These are phyloP conservation scores for Podospora bellae-mahoneyi DNA, from an alignment of 495 filamentous ascomycete species.

Conservation along the genomic window DNA sequence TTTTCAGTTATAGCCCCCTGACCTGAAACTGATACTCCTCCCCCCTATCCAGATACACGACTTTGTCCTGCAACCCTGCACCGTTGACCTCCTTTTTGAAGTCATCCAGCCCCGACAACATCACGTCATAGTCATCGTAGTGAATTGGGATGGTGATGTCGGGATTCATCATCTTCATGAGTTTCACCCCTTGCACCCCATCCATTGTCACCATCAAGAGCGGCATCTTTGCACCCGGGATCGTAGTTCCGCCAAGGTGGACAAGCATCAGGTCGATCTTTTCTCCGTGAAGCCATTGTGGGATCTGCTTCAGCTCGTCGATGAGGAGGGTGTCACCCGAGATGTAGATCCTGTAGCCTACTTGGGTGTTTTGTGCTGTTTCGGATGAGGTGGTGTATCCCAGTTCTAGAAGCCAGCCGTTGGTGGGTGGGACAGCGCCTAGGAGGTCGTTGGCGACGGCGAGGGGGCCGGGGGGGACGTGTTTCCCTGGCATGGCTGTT, in stretches of 20 bases:
- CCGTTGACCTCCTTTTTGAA: slow-evolving; percentile 55
- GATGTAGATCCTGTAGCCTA: slow-evolving; percentile 66
- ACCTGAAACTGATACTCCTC: slow-evolving; percentile 60
- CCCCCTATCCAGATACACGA: slow-evolving; percentile 61
- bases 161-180: slow-evolving; percentile 58
- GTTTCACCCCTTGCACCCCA: slow-evolving; percentile 57
- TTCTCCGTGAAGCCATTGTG: slow-evolving; percentile 36
- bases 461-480: slow-evolving; percentile 55
- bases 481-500: slow-evolving; percentile 68
- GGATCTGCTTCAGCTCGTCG: slow-evolving; percentile 61
- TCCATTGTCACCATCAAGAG: slow-evolving; percentile 74
- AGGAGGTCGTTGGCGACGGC: slow-evolving; percentile 55
- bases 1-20: not conserved
- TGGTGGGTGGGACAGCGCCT: slow-evolving; percentile 63
- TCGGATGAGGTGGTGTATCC: slow-evolving; percentile 37
- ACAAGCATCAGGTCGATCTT: slow-evolving; percentile 67
- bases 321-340: slow-evolving; percentile 68
- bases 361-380: slow-evolving; percentile 35
- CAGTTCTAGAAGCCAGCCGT: slow-evolving; percentile 70
- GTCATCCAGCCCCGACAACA: slow-evolving; percentile 56
- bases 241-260: slow-evolving; percentile 64
- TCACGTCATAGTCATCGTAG: slow-evolving; percentile 66
- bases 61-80: slow-evolving; percentile 49
- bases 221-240: slow-evolving; percentile 55
- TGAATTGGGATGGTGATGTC: slow-evolving; percentile 68